These are phyloP conservation scores for Malassezia cuniculi DNA, from an alignment of 1,284 basidiomycete genomes.

Conservation along the genomic window DNA sequence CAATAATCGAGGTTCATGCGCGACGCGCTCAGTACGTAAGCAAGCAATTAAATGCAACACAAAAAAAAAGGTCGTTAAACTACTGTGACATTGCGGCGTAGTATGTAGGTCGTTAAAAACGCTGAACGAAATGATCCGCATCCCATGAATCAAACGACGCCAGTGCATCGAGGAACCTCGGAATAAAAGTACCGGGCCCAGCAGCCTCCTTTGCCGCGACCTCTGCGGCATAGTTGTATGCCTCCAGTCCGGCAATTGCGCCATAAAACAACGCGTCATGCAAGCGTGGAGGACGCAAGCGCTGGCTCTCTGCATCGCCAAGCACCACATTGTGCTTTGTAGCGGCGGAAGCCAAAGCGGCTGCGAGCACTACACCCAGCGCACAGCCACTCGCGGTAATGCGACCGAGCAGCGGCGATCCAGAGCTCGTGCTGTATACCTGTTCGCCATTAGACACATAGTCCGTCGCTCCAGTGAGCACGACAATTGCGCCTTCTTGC, in stretches of 20 bases:
- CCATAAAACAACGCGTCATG: slow-evolving; percentile 25
- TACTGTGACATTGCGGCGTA: too few relatives aligned
- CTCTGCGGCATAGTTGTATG: slow-evolving; percentile 72
- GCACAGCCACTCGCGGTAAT: slow-evolving; percentile 88
- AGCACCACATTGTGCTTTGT: slow-evolving; percentile 17
- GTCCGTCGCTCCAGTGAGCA: slow-evolving; percentile 69
- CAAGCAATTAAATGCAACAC: too few relatives aligned
- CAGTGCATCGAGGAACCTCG: slow-evolving; percentile 72
- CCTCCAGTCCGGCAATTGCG: slow-evolving; percentile 53
- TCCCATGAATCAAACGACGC: slow-evolving; percentile 7
- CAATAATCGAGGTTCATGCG: slow-evolving; percentile 40
- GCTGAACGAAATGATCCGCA: too few relatives aligned
- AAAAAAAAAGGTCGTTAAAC: too few relatives aligned
- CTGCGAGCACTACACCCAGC: slow-evolving; percentile 62
- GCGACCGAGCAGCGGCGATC: slow-evolving; percentile 59
- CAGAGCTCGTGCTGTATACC: slow-evolving; percentile 62
- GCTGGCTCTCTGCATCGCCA: neutral
- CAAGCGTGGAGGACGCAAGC: slow-evolving; percentile 5
- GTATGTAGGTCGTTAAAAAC: too few relatives aligned
- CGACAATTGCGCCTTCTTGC: slow-evolving; percentile 67
- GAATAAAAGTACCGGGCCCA: slow-evolving; percentile 75
- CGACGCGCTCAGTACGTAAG: too few relatives aligned
- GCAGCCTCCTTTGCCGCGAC: slow-evolving; percentile 62
- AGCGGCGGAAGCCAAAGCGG: slow-evolving; percentile 59
- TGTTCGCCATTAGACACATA: slow-evolving; percentile 71